These are phyloP conservation scores for Pichia eremophila DNA, from an alignment of 805 yeast genomes.

Conservation along the genomic window DNA sequence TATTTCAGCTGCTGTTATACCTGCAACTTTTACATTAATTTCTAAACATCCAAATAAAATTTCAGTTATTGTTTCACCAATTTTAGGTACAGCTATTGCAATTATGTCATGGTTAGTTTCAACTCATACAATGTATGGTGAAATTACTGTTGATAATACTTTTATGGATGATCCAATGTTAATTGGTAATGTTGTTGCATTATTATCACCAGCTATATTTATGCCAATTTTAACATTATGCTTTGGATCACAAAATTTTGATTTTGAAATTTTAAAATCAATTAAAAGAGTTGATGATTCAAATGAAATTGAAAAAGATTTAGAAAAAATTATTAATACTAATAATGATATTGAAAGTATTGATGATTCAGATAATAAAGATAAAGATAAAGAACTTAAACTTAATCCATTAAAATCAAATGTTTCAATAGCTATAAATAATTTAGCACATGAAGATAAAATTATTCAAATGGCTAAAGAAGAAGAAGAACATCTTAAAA, in stretches of 20 bases:
- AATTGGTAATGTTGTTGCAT: slow-evolving; percentile 78
- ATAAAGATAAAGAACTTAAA: slow-evolving; percentile 10
- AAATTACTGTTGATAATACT: slow-evolving; percentile 42
- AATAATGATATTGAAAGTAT: slow-evolving; percentile 15
- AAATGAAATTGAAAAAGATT: slow-evolving; percentile 41
- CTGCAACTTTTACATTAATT: slow-evolving; percentile 56
- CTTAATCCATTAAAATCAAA: slow-evolving; percentile 22
- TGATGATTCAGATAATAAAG: slow-evolving; percentile 16
- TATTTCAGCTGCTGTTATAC: slow-evolving; percentile 78
- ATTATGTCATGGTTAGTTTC: slow-evolving; percentile 58
- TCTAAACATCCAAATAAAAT: slow-evolving; percentile 55
- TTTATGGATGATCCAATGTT: slow-evolving; percentile 85
- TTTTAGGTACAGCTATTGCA: slow-evolving; percentile 66
- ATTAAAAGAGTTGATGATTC: slow-evolving; percentile 66
- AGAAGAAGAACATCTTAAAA: slow-evolving; percentile 43
- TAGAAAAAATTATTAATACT: slow-evolving; percentile 10
- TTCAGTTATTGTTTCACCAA: slow-evolving; percentile 72
- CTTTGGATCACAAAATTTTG: slow-evolving; percentile 65
- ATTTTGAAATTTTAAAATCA: slow-evolving; percentile 53
- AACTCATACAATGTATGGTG: slow-evolving; percentile 35
- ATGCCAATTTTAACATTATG: slow-evolving; percentile 55
- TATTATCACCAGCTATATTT: slow-evolving; percentile 59
- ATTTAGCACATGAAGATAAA: slow-evolving; percentile 13
- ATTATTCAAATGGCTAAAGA: slow-evolving; percentile 24
- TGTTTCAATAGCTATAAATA: slow-evolving; percentile 23